Percentiles rank a stretch among this genome's conserved stretches.
Conservation (phyloP, 1,284 basidiomycete species). For the Fomitiporia mediterranea region DNA sequence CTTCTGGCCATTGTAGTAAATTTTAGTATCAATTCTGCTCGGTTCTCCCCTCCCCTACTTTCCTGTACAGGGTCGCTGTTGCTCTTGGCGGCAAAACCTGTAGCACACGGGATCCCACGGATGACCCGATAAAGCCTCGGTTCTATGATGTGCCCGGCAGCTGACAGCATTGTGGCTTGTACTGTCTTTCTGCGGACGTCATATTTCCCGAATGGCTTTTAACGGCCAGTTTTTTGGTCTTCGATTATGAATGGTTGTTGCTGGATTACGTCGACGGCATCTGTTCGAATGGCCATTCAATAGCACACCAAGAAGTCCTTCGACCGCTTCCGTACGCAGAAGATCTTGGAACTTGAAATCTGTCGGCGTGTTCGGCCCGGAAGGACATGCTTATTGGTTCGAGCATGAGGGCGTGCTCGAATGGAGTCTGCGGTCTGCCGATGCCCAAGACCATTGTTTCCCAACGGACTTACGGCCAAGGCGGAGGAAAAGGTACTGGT, state of each 20-base stretch:
- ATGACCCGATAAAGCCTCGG: neutral
- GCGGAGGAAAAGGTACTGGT: neutral
- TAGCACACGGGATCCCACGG: constrained; percentile 1
- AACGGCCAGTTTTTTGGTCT: neutral
- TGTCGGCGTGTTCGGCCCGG: constrained; percentile 2
- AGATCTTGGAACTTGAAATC: neutral
- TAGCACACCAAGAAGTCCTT: neutral
- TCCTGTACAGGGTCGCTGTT: no score
- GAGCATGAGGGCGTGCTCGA: neutral
- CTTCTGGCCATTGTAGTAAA: no score
- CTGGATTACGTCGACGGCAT: neutral
- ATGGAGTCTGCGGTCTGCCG: constrained; percentile 1
- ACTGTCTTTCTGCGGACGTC: constrained; percentile 2
- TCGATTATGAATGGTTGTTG: neutral
- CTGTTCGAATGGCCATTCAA: neutral
- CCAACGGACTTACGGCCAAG: constrained; percentile 7
- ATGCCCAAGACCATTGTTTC: neutral
- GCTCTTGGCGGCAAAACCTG: no score
- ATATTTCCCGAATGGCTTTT: neutral
- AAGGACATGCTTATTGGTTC: neutral
- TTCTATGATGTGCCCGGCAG: constrained; percentile 1
- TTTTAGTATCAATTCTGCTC: no score
- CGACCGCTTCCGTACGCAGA: neutral
- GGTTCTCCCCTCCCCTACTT: no score
- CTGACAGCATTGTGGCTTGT: neutral